A percentile compares a stretch with the other conserved stretches of the same genome.
These are phyloP conservation scores for Geosmithia putterillii DNA, from an alignment of 2,329 filamentous ascomycete genomes.

Conservation along the genomic window DNA sequence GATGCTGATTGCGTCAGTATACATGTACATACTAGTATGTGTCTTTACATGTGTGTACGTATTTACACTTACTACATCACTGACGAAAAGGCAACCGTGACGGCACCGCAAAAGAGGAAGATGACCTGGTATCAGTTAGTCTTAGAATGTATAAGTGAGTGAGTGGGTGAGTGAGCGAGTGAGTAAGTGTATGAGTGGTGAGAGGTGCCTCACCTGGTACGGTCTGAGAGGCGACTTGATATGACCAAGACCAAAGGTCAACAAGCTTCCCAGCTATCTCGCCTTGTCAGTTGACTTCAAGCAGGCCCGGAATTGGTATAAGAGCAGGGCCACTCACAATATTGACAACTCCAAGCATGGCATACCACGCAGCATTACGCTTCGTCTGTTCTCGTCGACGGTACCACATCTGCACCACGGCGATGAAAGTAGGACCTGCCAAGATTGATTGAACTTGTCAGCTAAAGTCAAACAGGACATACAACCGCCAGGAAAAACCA, in stretches of 20 bases:
- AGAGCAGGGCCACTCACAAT: conserved; percentile 35
- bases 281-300: no score
- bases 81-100: conserved; percentile 31
- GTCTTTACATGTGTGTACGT: not conserved
- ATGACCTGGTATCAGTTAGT: conserved; percentile 12
- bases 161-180: no score
- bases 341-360: conserved; percentile 27
- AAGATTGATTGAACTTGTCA: no score
- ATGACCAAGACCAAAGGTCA: conserved; percentile 17
- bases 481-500: no score
- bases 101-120: conserved; percentile 18
- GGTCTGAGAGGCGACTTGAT: conserved; percentile 5
- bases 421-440: conserved; percentile 14
- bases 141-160: no score
- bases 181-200: not conserved
- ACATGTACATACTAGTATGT: conserved; percentile 2
- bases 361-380: conserved; percentile 16
- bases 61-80: conserved; percentile 28
- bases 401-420: conserved; percentile 22
- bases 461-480: no score
- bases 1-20: conserved; percentile 8
- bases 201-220: no score
- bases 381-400: conserved; percentile 18
- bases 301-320: no score
- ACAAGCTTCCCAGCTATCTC: conserved; percentile 10